Base-by-base conservation (phyloP, 225 moss, liverwort and hornwort genomes). In the Neckera pumila region DNA sequence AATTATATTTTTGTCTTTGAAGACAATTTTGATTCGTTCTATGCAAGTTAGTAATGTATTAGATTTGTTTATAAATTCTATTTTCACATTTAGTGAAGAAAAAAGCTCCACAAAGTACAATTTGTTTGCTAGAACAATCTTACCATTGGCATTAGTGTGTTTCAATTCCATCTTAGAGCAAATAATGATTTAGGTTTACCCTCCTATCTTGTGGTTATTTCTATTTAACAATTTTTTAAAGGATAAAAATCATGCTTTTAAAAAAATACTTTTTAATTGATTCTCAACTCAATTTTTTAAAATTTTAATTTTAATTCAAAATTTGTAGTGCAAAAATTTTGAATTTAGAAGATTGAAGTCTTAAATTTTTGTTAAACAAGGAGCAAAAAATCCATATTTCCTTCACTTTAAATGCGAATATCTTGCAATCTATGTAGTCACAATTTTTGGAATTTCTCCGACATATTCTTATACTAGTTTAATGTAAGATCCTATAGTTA, bases 111-210 rank as follows among this genome's bases (percentile, higher is more conserved):
- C 3, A 21, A n/a, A 20, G 36, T 67, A n/a, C 67, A n/a, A 67
- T n/a, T 12, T 2, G 1, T 4, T n/a, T 67, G 1, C 2, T 67
- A 22, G n/a, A n/a, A 12, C 12, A 22, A 22, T 12, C 4, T 3
- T 3, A n/a, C n/a, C 4, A 21, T 15, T 67, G 16, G 21, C 0
- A n/a, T 66, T 20, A 66, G 11, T 11, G 2, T n/a, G 3, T 14
- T 40, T 40, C 4, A 70, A 70, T 40, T 40, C 8, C 40, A 70
- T 40, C 14, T 70, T 40, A 70, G 8, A 40, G 14, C 1, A 13
- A 40, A 7, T 14, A 70, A 23, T 0, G 0, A 40, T 40, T 40
- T 8, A 40, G 8, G 21, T 70, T 23, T 40, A n/a, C 1, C 25
- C 4, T 25, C 40, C 25, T 25, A 70, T 13, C 13, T 70, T 20